A percentile compares a stretch with the other conserved stretches of the same genome.
Conservation (phyloP, 2,329 filamentous ascomycete species). For the Calcarisporium arbuscula region DNA sequence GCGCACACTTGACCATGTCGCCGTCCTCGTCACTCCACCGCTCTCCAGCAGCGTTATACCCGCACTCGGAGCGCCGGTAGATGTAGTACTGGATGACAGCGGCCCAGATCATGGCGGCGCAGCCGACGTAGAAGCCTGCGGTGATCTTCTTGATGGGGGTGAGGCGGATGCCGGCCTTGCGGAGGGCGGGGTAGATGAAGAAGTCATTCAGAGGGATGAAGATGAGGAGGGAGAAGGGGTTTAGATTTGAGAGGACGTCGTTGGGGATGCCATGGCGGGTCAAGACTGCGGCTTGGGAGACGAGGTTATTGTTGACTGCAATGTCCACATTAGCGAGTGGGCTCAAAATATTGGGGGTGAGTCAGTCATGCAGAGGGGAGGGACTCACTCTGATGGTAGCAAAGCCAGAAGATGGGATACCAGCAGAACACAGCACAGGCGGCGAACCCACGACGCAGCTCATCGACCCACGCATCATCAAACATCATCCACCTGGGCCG, state of each 20-base stretch:
- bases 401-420: constrained; percentile 57
- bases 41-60: constrained; percentile 29
- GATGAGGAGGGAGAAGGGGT: constrained; percentile 68
- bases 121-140: constrained; percentile 59
- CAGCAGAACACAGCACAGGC: constrained; percentile 66
- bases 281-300: constrained; percentile 61
- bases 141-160: constrained; percentile 72
- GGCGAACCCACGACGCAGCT: constrained; percentile 60
- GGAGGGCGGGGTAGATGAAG: constrained; percentile 61
- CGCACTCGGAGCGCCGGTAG: constrained; percentile 58
- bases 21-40: constrained; percentile 25
- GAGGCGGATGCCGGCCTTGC: constrained; percentile 58
- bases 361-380: not conserved
- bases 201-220: constrained; percentile 66
- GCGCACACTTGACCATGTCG: constrained; percentile 29
- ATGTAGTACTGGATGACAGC: constrained; percentile 52
- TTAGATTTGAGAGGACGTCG: constrained; percentile 68
- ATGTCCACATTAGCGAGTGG: not conserved
- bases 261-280: constrained; percentile 65
- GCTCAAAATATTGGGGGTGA: constrained; percentile 11
- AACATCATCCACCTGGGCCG: constrained; percentile 70
- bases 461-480: constrained; percentile 73
- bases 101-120: constrained; percentile 52
- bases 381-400: constrained; percentile 36
- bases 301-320: constrained; percentile 49